Evolutionary conservation across 176 grass and related monocot species (phyloP), one percentile per base, ranked within the genome.

Genomic region (Coix lacrymajobi): DNA sequence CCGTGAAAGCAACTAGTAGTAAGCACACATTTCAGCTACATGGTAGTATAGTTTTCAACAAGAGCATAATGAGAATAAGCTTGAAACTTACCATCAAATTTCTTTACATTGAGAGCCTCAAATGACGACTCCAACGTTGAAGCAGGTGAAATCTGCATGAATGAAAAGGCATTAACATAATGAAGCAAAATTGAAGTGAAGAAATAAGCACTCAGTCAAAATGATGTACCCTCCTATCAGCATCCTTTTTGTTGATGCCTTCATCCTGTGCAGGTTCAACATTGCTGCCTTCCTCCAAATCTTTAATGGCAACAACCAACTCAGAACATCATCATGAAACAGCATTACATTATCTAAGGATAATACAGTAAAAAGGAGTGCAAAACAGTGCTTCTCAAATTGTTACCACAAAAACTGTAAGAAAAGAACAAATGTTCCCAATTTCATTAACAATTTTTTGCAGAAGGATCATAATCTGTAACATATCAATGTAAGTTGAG

Each of bases 51-150:
- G n/a, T 80, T 40, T 63, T 54, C 31, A 67, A 84, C 29, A 48
- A 14, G 84, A 81, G 36, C 66, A 74, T 36, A 70, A 75, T 38
- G 48, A 76, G 78, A 82, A 62, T 62, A 87, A 66, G 9, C 46
- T 66, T 80, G 41, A 62, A 75, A 72, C 62, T 37, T 83, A 98
- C 96, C 96, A 85, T 98, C 96, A 88, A 95, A 92, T 62, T 98
- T 98, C 86, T 98, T 96, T 28, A 96, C 85, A 83, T 98, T 98
- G 79, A 98, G 93, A 70, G 87, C 85, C 49, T 98, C 96, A 82
- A 98, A 96, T 40, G 90, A 95, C 40, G 96, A 90, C 77, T 98
- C 96, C 69, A 98, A 60, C 2, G 96, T 98, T 37, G 91, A 96
- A 16, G 76, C 75, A 71, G 91, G 96, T 73, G 96, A 98, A 45